phyloP scores from a whole-genome alignment of 2,329 filamentous ascomycete species.

The Cercospora canescens region DNA sequence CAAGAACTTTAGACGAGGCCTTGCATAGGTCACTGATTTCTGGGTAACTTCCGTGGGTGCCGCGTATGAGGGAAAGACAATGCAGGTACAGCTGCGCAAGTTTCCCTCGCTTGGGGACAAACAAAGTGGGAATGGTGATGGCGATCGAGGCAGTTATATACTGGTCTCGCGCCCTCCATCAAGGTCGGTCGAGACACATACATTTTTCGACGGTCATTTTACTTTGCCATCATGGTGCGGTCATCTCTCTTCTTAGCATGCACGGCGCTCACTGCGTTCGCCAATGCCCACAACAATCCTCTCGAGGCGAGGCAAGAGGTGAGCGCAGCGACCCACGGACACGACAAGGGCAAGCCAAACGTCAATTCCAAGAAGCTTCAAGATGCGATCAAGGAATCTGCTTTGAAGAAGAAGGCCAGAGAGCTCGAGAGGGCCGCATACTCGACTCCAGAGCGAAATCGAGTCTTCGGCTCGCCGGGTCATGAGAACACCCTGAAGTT shows the following conservation, averaged over 20 bases:
- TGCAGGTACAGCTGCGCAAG: conserved; percentile 11
- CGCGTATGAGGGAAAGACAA: conserved; percentile 1
- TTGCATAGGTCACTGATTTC: neutral
- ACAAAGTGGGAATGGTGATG: neutral
- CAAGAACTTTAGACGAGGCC: neutral
- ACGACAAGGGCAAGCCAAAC: conserved; percentile 6
- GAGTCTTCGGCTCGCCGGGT: conserved; percentile 39
- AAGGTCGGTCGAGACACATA: conserved; percentile 11
- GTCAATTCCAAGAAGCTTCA: conserved; percentile 23
- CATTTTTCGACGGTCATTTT: neutral
- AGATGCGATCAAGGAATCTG: conserved; percentile 19
- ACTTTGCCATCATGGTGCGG: conserved; percentile 12
- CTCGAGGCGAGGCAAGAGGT: conserved; percentile 12
- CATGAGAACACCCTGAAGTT: conserved; percentile 44
- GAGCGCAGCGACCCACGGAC: neutral
- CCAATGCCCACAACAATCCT: conserved; percentile 7
- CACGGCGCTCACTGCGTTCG: conserved; percentile 9
- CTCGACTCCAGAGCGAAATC: conserved; percentile 37
- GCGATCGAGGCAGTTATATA: conserved; percentile 6
- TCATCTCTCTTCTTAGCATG: conserved; percentile 4
- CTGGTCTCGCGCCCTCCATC: conserved; percentile 8
- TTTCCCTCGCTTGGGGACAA: neutral
- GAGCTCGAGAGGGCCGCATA: conserved; percentile 42
- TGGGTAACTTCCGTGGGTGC: conserved; percentile 1
- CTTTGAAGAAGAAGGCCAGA: conserved; percentile 26